A percentile compares a stretch with the other conserved stretches of the same genome.
These are phyloP conservation scores for Suhomyces bolitotheri DNA, from an alignment of 1,139 yeast genomes.

Conservation along the genomic window DNA sequence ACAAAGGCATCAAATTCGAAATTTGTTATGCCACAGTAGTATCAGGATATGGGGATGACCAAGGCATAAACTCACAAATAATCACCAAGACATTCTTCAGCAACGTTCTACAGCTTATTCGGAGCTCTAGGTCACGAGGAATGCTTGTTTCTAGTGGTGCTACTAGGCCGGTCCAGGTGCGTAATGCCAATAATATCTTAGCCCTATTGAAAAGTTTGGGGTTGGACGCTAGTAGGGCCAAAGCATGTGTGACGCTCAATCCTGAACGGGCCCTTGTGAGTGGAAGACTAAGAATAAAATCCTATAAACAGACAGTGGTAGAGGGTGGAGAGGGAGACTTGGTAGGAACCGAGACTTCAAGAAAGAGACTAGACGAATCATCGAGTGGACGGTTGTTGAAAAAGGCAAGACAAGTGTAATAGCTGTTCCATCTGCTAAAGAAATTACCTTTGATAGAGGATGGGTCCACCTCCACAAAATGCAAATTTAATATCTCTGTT, in stretches of 20 bases:
- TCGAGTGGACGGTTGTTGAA: conserved; percentile 32
- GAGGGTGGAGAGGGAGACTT: conserved; percentile 37
- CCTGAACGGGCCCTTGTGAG: conserved; percentile 65
- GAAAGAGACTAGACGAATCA: conserved; percentile 27
- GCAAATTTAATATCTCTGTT: no score
- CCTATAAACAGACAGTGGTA: conserved; percentile 67
- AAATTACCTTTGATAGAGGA: no score
- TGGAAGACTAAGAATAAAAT: conserved; percentile 69
- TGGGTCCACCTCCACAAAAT: no score
- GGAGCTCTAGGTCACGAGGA: conserved; percentile 83
- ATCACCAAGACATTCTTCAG: conserved; percentile 62
- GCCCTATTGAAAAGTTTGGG: conserved; percentile 72
- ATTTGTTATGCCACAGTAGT: conserved; percentile 64
- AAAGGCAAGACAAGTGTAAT: conserved; percentile 12
- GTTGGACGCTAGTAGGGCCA: conserved; percentile 59
- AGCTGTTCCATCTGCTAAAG: no score
- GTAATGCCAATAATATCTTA: conserved; percentile 69
- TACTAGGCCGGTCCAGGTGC: conserved; percentile 51
- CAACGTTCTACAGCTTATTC: conserved; percentile 71
- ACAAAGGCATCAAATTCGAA: conserved; percentile 81
- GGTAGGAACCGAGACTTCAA: conserved; percentile 13
- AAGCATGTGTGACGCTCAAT: conserved; percentile 57
- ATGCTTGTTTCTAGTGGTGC: conserved; percentile 81
- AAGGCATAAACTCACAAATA: conserved; percentile 24
- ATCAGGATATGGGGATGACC: conserved; percentile 31